Evolutionary conservation across 352 stramenopile species (phyloP), one percentile per base, ranked within the genome.

Genomic region (Phytophthora megakarya): DNA sequence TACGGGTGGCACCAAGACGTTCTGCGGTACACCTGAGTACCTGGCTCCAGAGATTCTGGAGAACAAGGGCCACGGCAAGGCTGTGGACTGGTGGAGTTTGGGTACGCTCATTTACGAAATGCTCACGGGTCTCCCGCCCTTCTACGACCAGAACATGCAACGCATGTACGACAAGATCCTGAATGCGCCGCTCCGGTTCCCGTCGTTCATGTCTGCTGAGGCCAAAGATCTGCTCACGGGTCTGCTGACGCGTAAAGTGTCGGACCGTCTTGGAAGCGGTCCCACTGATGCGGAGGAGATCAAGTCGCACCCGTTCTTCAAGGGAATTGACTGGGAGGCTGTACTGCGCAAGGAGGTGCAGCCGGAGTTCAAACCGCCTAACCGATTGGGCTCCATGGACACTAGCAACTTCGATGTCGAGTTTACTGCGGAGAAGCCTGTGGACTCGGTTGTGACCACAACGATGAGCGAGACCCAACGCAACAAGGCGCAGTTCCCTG

Each of bases 31-130:
- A 25, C 93, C 92, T n/a, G 90, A 98, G 74, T 98, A 98, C 80
- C 72, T 98, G 32, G 93, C 95, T 16, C 95, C 95, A 0, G 95
- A 98, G 70, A 97, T 98, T 42, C 74, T 98, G 39, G 89, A 97
- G 67, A 98, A 98, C 79, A 95, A 97, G 75, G 88, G 89, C 11
- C 88, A 96, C 73, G 87, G 87, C 80, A 96, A 96, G 74, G 87
- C 72, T 37, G 88, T 96, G 33, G 88, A 96, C 70, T 96, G 86
- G 86, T 96, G 88, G 88, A 93, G 82, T 73, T 75, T 98, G 18
- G 94, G 96, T 28, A 98, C 90, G 57, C 84, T 98, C 47, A 91
- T 98, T 48, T 98, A 97, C 77, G 94, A 98, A 70, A 97, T 98
- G 87, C 84, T 97, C 47, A 96, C 86, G 53, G 92, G 92, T 42